Percentiles rank a stretch among this genome's conserved stretches.
Evolutionary conservation across 495 filamentous ascomycete genomes (phyloP).

Genomic region (Penicillium cataractarum): DNA sequence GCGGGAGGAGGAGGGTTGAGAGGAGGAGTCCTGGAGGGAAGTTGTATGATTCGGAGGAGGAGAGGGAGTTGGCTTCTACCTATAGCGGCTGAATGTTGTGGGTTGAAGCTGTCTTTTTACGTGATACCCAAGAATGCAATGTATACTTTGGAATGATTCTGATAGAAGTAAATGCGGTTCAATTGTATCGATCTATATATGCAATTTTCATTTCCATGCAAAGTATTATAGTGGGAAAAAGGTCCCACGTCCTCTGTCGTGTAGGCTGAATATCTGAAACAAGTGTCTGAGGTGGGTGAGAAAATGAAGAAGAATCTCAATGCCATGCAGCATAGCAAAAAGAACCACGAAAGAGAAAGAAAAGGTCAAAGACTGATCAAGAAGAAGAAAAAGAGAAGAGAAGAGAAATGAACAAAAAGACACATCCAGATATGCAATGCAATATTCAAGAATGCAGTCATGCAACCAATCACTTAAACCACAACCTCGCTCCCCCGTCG

Average conservation of each 20-base stretch:
- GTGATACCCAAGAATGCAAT: neutral
- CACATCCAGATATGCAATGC: neutral
- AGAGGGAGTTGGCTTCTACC: neutral
- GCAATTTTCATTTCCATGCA: conserved; percentile 6
- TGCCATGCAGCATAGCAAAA: neutral
- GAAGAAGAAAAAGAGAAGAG: neutral
- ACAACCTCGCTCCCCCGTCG: conserved; percentile 39
- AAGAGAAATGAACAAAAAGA: neutral
- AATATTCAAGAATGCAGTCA: neutral
- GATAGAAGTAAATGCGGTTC: neutral
- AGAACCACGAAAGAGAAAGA: neutral
- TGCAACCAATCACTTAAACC: conserved; percentile 2
- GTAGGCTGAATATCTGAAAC: conserved; percentile 2
- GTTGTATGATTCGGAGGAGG: neutral
- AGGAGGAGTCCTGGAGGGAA: neutral
- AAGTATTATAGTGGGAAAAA: neutral
- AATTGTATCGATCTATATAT: neutral
- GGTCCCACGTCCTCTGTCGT: neutral
- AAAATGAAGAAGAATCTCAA: neutral
- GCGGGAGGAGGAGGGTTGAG: neutral
- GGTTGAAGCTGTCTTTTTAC: neutral
- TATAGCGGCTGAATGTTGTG: no score
- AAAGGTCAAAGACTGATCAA: neutral
- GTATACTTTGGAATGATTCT: neutral
- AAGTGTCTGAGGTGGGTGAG: neutral